A percentile compares a stretch with the other conserved stretches of the same genome.
These are phyloP conservation scores for Phaeosphaeriaceae sp. DNA, from an alignment of 2,329 filamentous ascomycete genomes.

Conservation along the genomic window DNA sequence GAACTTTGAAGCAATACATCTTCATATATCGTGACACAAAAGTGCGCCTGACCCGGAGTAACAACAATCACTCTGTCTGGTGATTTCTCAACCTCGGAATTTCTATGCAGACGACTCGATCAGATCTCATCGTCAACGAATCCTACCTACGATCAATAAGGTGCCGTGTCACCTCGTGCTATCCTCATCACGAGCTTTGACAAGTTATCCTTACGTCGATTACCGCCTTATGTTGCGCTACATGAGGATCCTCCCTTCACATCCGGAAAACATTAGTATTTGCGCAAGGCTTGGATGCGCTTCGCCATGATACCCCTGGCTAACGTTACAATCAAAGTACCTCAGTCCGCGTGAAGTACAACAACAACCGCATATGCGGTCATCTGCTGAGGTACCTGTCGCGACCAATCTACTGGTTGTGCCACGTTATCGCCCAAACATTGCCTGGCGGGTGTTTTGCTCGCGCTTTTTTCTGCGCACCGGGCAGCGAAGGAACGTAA, in stretches of 20 bases:
- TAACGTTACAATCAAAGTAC: constrained; percentile 28
- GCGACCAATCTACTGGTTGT: constrained; percentile 27
- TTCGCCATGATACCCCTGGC: constrained; percentile 21
- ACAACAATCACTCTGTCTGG: not conserved
- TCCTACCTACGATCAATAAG: constrained; percentile 13
- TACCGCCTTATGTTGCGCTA: constrained; percentile 26
- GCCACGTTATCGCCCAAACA: constrained; percentile 25
- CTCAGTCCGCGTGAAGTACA: constrained; percentile 24
- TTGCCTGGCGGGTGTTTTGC: constrained; percentile 12
- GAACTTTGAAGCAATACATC: not conserved
- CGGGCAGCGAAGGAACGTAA: not conserved
- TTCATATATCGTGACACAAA: not conserved
- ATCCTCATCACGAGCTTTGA: constrained; percentile 25
- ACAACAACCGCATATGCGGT: constrained; percentile 22
- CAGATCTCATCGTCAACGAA: not conserved
- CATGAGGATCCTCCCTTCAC: constrained; percentile 25
- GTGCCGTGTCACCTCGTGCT: constrained; percentile 30
- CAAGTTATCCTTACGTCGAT: constrained; percentile 23
- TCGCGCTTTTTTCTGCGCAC: constrained; percentile 1
- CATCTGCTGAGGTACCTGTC: constrained; percentile 26
- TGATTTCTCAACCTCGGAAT: not conserved
- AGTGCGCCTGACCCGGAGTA: not conserved
- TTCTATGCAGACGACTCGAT: not conserved
- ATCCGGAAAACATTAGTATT: constrained; percentile 18
- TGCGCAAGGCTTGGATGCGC: constrained; percentile 22